Base-by-base conservation (phyloP, 1,284 basidiomycete genomes). In the Phellopilus nigrolimitatus region DNA sequence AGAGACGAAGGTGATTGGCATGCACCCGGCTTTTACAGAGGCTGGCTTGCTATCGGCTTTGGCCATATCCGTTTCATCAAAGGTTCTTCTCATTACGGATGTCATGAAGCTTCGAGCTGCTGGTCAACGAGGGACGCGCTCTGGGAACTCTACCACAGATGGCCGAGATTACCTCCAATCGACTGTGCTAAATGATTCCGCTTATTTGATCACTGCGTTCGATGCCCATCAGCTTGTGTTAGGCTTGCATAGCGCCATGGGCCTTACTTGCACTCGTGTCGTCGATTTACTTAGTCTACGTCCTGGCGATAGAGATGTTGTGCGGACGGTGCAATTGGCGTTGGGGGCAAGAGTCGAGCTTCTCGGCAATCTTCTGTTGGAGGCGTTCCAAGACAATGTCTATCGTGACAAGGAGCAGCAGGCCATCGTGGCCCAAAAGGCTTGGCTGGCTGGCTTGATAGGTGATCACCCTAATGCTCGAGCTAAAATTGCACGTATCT, bases 361-460 rank as follows among this genome's bases (percentile, higher is more conserved):
- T 24, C 37, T 41, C 15, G 34, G 43, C 6, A 28, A 33, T 17
- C 3, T 19, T n/a, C 27, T 47, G 8, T 36, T 17, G 7, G 15
- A 36, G 27, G 25, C 15, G 9, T 53, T 53, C 17, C 30, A 53
- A 19, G 17, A 13, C 1, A 10, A 36, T 27, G 3, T 44, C 3
- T 53, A 42, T n/a, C n/a, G n/a, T 22, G 39, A 48, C 22, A 34
- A 17, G 5, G 24, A 49, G 8, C 37, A 43, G 13, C 12, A 21
- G 6, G 3, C 9, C 8, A 21, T 2, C 8, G 39, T 46, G 1
- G 47, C 24, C 9, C 28, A 50, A 19, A 36, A 46, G 21, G 47
- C 53, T 4, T 54, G 53, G 53, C 37, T 54, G 8, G 53, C 53
- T 2, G 25, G 24, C 21, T 21, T 13, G 0, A 40, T 54, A 22